A percentile compares a stretch with the other conserved stretches of the same genome.
These are phyloP conservation scores for Turnera subulata DNA, from an alignment of 345 rosid species.

Conservation along the genomic window DNA sequence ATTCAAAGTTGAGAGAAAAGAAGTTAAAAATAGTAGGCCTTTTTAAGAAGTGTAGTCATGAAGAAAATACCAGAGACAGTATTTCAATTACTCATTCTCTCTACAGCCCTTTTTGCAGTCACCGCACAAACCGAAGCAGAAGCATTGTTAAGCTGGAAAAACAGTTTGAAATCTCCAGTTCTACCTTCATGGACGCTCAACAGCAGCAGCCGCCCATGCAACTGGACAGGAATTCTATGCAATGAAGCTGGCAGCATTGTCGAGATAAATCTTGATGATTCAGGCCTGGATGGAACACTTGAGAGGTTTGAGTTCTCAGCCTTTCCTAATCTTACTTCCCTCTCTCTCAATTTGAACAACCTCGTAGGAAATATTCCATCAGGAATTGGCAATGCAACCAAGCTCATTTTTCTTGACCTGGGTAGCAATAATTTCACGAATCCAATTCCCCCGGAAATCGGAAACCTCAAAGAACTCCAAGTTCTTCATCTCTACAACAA, in stretches of 20 bases:
- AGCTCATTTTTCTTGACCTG: constrained; percentile 36
- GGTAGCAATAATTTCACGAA: constrained; percentile 35
- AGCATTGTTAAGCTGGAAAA: constrained; percentile 14
- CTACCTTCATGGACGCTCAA: constrained; percentile 17
- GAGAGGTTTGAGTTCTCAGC: constrained; percentile 36
- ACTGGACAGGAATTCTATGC: constrained; percentile 39
- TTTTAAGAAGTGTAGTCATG: background rate
- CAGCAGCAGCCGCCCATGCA: constrained; percentile 21
- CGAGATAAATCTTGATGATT: constrained; percentile 26
- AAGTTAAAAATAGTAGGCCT: no score
- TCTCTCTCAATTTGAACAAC: constrained; percentile 35
- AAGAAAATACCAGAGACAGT: background rate
- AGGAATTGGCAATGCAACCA: constrained; percentile 28
- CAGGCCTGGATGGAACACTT: constrained; percentile 38
- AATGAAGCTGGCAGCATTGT: constrained; percentile 17
- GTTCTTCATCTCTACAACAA: constrained; percentile 30
- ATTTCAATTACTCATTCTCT: background rate
- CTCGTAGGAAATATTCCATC: constrained; percentile 34
- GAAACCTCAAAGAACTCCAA: constrained; percentile 28
- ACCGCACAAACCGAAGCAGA: constrained; percentile 4
- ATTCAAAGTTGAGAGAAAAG: background rate
- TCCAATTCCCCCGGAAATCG: constrained; percentile 37
- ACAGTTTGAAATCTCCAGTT: constrained; percentile 7
- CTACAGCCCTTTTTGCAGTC: background rate
- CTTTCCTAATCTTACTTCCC: constrained; percentile 35